These are phyloP conservation scores for Eucalyptus globulus DNA, from an alignment of 345 rosid genomes.

Conservation along the genomic window DNA sequence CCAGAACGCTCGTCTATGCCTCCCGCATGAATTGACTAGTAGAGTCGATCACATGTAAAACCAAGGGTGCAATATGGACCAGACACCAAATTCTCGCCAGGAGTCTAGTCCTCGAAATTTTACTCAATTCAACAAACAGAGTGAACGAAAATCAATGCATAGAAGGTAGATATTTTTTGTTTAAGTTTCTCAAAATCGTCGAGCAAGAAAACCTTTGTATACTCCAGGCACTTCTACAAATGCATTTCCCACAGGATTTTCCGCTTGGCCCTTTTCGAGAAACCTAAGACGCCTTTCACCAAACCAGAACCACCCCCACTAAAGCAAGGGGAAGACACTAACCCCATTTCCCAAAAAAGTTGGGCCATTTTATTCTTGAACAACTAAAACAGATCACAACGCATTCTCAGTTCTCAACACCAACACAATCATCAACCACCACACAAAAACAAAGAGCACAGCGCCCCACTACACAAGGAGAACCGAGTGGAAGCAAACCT, in stretches of 20 bases:
- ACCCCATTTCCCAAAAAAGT: not conserved
- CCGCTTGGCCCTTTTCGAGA: not conserved
- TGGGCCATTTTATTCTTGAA: not conserved
- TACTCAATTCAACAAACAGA: not conserved
- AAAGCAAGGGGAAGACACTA: not conserved
- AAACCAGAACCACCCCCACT: not conserved
- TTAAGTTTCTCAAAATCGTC: not conserved
- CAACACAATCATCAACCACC: not conserved
- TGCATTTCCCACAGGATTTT: not conserved
- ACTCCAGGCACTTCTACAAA: not conserved
- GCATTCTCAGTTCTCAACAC: constrained; percentile 4
- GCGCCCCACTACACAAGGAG: not conserved
- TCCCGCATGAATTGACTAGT: not conserved
- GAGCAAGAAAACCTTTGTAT: not conserved
- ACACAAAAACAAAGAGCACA: not conserved
- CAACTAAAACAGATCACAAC: not conserved
- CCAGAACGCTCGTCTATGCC: not conserved
- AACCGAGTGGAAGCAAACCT: constrained; percentile 34
- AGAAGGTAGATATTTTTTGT: not conserved
- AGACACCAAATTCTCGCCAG: not conserved
- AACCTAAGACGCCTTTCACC: not conserved
- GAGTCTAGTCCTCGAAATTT: not conserved
- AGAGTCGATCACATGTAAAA: not conserved
- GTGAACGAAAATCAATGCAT: not conserved
- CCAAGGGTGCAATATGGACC: not conserved